Evolutionary conservation across 1,139 yeast genomes (phyloP).

Genomic region (Pichia sp.): DNA sequence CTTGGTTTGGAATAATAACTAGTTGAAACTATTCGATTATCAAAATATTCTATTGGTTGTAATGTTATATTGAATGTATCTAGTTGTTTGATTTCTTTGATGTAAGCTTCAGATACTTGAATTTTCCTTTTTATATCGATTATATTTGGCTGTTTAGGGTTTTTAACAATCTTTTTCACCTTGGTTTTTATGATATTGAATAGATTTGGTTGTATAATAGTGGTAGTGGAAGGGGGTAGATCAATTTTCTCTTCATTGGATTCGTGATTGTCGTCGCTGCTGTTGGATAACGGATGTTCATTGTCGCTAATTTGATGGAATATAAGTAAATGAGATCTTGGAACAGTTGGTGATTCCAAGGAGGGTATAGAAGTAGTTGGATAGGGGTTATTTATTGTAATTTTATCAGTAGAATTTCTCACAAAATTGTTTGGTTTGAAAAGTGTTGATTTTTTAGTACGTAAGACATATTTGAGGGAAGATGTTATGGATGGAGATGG

Average conservation of each 20-base stretch:
- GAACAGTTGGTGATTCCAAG: background rate
- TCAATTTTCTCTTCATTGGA: too few relatives aligned
- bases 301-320: background rate
- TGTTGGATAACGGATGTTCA: background rate
- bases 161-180: too few relatives aligned
- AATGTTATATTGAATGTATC: constrained; percentile 11
- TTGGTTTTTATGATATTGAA: too few relatives aligned
- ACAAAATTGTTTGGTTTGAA: too few relatives aligned
- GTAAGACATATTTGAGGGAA: background rate
- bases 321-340: background rate
- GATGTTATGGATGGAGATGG: background rate
- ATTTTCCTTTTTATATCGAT: background rate
- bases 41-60: constrained; percentile 1
- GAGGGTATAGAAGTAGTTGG: background rate
- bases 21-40: background rate
- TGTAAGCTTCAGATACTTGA: background rate
- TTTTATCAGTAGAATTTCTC: background rate
- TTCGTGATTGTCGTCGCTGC: too few relatives aligned
- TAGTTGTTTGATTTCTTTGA: background rate
- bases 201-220: too few relatives aligned
- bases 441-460: background rate
- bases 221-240: too few relatives aligned
- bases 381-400: background rate
- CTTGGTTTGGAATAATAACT: constrained; percentile 28
- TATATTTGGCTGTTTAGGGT: too few relatives aligned